These are phyloP conservation scores for Scheffersomyces spartinae DNA, from an alignment of 805 yeast genomes.

Conservation along the genomic window DNA sequence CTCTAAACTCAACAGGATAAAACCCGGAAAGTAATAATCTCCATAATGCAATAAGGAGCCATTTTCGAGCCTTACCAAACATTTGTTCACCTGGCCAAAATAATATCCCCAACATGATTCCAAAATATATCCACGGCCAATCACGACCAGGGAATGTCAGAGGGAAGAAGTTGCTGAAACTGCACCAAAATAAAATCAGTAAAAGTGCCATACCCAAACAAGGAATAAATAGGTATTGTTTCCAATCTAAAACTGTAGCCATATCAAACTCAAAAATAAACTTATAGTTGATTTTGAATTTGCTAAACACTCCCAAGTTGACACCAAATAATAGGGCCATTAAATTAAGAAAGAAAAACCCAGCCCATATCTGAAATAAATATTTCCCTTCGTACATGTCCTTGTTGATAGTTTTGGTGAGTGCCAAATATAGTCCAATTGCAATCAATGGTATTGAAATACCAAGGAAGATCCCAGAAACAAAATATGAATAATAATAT, in stretches of 20 bases:
- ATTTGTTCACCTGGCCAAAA: constrained; percentile 52
- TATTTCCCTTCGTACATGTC: constrained; percentile 43
- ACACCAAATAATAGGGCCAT: constrained; percentile 53
- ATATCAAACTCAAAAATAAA: constrained; percentile 85
- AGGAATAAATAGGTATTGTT: constrained; percentile 58
- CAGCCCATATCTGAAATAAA: constrained; percentile 86
- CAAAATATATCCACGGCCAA: constrained; percentile 74
- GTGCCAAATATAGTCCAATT: constrained; percentile 44
- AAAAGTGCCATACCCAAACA: constrained; percentile 44
- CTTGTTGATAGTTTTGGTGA: constrained; percentile 24
- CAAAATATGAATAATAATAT: constrained; percentile 37
- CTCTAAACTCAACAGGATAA: constrained; percentile 91
- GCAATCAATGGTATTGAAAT: constrained; percentile 56
- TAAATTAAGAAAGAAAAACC: constrained; percentile 60
- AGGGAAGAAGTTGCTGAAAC: constrained; percentile 64
- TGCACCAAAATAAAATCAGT: constrained; percentile 60
- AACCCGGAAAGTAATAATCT: constrained; percentile 72
- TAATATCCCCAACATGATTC: constrained; percentile 33
- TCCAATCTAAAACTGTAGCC: constrained; percentile 50
- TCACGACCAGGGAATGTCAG: constrained; percentile 47
- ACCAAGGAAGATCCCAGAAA: constrained; percentile 62
- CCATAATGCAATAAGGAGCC: constrained; percentile 65
- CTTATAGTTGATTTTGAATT: constrained; percentile 72
- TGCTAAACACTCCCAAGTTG: constrained; percentile 63
- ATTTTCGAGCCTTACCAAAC: constrained; percentile 54